Evolutionary conservation across 192 early-diverging fungal species (phyloP).

Genomic region (Phlyctochytrium arcticum): DNA sequence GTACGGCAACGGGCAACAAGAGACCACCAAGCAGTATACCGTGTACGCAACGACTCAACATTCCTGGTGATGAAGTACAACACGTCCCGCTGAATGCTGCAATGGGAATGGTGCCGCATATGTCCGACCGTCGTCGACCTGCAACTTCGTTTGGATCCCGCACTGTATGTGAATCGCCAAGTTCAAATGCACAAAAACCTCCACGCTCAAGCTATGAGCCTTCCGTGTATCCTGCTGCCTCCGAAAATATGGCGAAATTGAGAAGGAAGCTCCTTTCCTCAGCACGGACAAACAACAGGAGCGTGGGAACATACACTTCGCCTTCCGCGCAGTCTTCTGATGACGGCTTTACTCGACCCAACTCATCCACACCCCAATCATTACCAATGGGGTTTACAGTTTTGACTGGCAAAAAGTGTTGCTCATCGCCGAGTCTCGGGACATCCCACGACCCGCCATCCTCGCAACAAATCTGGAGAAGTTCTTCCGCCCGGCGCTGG

Average conservation of each 20-base stretch:
- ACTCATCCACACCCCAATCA: background rate
- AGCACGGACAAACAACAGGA: background rate
- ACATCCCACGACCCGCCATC: background rate
- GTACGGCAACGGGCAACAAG: no score
- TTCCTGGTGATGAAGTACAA: background rate
- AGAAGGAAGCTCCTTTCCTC: background rate
- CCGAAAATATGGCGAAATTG: background rate
- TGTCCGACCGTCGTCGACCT: background rate
- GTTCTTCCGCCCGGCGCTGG: background rate
- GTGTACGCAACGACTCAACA: background rate
- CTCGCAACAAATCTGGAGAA: background rate
- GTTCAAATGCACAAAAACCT: no score
- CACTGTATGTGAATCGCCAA: no score
- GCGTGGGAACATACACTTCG: background rate
- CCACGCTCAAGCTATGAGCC: background rate
- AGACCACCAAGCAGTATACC: background rate
- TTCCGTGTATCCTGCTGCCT: background rate
- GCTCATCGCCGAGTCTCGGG: background rate
- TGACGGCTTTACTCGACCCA: background rate
- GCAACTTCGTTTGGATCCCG: no score
- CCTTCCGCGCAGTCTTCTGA: background rate
- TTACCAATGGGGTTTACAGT: background rate
- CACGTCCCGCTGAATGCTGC: background rate
- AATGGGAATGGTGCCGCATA: background rate
- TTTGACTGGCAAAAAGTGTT: background rate